phyloP scores from a whole-genome alignment of 2,329 filamentous ascomycete species.

The Trichoderma citrinoviride region DNA sequence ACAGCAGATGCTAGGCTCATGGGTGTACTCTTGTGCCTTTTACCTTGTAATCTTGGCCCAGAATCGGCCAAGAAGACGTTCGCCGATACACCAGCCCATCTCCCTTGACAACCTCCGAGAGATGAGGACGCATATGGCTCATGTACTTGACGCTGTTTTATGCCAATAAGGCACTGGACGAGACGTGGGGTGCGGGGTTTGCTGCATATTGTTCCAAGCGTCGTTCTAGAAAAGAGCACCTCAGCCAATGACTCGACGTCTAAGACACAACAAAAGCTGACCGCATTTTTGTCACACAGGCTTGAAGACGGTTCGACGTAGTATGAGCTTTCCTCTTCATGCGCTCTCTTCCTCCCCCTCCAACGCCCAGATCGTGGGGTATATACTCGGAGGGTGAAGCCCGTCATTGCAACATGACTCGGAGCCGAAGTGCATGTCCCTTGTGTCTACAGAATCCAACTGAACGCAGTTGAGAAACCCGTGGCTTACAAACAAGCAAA shows the following conservation, averaged over 20 bases:
- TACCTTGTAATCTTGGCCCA: too few relatives aligned
- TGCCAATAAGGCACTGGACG: background rate
- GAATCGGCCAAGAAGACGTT: background rate
- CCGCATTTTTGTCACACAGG: background rate
- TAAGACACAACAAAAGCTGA: background rate
- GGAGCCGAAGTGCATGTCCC: background rate
- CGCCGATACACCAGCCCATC: background rate
- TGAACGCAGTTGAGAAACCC: background rate
- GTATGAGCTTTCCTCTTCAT: background rate
- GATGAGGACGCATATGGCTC: too few relatives aligned
- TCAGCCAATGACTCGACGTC: conserved; percentile 13
- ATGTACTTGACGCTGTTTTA: too few relatives aligned
- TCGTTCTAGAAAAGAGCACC: conserved; percentile 18
- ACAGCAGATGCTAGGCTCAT: background rate
- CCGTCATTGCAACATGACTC: background rate
- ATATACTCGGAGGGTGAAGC: background rate
- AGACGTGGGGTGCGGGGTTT: conserved; percentile 22
- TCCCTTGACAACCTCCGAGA: background rate
- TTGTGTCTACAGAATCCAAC: background rate
- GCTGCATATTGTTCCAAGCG: conserved; percentile 11
- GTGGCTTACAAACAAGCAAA: background rate
- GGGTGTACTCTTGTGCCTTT: background rate
- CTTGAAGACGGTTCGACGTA: background rate
- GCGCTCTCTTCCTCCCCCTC: background rate
- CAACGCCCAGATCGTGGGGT: background rate